Evolutionary conservation across 176 grass and related monocot species (phyloP).

Genomic region (Themeda triandra): DNA sequence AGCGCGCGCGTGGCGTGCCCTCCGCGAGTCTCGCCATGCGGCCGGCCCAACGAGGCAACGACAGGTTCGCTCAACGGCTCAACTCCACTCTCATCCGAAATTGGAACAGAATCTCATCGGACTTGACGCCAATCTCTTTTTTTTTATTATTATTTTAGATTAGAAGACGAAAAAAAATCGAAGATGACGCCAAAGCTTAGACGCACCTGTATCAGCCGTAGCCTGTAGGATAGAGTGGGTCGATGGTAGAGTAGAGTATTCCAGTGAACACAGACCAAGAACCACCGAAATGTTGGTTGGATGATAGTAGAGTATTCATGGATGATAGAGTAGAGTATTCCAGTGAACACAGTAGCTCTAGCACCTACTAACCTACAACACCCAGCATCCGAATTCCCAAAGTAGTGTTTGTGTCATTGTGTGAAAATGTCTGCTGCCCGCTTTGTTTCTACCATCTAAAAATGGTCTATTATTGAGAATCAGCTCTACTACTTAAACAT

Average conservation of each 20-base stretch:
- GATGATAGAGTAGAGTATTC: too few relatives aligned
- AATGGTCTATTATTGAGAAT: neutral
- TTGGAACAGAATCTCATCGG: neutral
- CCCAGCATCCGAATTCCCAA: neutral
- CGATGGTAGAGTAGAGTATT: neutral
- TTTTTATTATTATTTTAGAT: too few relatives aligned
- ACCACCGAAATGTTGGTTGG: conserved; percentile 15
- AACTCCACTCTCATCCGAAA: neutral
- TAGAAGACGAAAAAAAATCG: neutral
- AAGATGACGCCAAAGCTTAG: neutral
- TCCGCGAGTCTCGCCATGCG: conserved; percentile 3
- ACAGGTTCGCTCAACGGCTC: neutral
- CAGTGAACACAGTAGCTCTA: neutral
- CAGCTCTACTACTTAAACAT: neutral
- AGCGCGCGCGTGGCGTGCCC: neutral
- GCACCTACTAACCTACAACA: neutral
- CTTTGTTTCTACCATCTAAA: neutral
- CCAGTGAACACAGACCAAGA: neutral
- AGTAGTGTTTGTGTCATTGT: too few relatives aligned
- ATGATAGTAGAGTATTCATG: neutral
- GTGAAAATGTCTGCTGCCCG: too few relatives aligned
- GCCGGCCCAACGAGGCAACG: neutral
- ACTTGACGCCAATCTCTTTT: neutral
- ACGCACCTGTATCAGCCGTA: neutral
- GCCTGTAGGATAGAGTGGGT: neutral